Conservation (phyloP, 2,329 filamentous ascomycete genomes). For the Paracorniculantispora psalliotae region DNA sequence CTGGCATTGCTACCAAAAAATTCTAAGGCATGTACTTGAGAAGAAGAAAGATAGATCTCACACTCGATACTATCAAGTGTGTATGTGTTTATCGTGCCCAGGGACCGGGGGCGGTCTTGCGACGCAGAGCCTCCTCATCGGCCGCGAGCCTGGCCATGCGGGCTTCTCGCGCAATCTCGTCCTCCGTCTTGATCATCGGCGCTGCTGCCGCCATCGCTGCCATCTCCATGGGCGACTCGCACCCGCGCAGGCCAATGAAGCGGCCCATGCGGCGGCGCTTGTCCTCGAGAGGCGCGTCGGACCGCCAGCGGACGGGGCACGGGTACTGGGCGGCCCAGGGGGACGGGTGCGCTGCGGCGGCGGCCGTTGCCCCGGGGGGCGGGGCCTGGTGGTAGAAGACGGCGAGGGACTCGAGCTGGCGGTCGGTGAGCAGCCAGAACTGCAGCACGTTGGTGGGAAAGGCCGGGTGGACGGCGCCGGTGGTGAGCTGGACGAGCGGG, state of each 20-base stretch:
- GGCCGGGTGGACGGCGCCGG: constrained; percentile 56
- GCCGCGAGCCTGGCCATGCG: constrained; percentile 32
- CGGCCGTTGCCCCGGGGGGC: no score
- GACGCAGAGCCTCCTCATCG: constrained; percentile 44
- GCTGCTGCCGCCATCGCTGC: not conserved
- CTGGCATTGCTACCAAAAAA: not conserved
- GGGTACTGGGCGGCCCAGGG: constrained; percentile 58
- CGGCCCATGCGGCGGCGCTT: constrained; percentile 68
- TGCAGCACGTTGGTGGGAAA: constrained; percentile 64
- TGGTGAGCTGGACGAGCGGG: constrained; percentile 60
- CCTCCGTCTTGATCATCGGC: constrained; percentile 34
- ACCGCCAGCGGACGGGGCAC: constrained; percentile 59
- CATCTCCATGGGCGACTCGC: constrained; percentile 31
- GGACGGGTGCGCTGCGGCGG: constrained; percentile 20
- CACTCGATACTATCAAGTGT: no score
- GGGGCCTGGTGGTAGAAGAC: constrained; percentile 68
- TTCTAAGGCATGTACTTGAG: not conserved
- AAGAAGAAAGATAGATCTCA: not conserved
- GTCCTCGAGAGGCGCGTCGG: constrained; percentile 51
- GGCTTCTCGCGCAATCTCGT: constrained; percentile 43
- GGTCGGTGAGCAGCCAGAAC: constrained; percentile 70
- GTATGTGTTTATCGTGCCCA: constrained; percentile 25
- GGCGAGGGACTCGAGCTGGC: constrained; percentile 64
- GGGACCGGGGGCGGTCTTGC: constrained; percentile 37
- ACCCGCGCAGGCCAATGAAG: constrained; percentile 67